Evolutionary conservation across 331 rosid species (phyloP).

Genomic region (Acacia pycnantha): DNA sequence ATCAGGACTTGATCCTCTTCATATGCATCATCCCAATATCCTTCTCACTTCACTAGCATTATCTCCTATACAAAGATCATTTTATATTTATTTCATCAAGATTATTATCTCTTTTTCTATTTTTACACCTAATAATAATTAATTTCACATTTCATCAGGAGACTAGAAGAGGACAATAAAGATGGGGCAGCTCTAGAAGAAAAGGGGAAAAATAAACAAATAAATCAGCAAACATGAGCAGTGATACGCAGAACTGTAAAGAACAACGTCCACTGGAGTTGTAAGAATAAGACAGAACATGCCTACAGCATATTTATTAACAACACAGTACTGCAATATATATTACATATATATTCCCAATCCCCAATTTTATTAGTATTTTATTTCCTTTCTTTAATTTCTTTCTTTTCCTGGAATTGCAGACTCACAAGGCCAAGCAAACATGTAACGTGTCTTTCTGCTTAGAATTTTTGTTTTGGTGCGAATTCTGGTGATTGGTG

Average conservation of each 20-base stretch:
- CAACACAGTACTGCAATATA: not conserved
- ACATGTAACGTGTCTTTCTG: not conserved
- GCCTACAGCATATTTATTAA: not conserved
- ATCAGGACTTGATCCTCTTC: not conserved
- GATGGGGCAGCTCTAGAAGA: not conserved
- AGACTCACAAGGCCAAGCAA: not conserved
- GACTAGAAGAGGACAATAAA: not conserved
- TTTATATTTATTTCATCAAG: too few relatives aligned
- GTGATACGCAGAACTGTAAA: not conserved
- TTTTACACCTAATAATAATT: not conserved
- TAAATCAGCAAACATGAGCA: not conserved
- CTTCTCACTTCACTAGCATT: not conserved
- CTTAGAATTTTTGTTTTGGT: not conserved
- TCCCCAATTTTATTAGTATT: not conserved
- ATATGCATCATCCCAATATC: not conserved
- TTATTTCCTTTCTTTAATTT: not conserved
- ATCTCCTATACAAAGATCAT: not conserved
- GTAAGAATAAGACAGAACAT: conserved; percentile 10
- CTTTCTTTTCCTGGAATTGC: not conserved
- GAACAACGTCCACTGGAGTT: not conserved
- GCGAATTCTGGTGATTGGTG: not conserved
- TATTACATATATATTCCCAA: not conserved
- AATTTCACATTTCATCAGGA: not conserved
- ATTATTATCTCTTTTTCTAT: too few relatives aligned
- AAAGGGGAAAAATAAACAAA: not conserved